These are phyloP conservation scores for Daedaleopsis nitida DNA, from an alignment of 768 basidiomycete species.

Conservation along the genomic window DNA sequence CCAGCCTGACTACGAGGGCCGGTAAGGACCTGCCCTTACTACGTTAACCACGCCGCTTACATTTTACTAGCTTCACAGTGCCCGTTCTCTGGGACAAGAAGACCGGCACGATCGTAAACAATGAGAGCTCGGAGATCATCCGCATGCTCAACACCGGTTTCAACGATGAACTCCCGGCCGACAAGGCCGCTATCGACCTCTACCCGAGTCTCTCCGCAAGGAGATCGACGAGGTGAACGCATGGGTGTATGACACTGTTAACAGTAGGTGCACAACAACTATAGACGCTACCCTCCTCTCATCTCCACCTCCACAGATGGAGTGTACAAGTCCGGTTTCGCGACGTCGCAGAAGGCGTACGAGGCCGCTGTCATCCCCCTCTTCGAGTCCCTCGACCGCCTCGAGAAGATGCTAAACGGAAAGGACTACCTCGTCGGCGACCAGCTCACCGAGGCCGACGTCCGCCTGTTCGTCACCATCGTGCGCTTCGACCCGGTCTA, in stretches of 20 bases:
- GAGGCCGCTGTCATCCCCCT: constrained; percentile 73
- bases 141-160: constrained; percentile 90
- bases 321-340: constrained; percentile 90
- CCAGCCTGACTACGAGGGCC: constrained; percentile 69
- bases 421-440: constrained; percentile 87
- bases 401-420: constrained; percentile 74
- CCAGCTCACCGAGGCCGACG: constrained; percentile 79
- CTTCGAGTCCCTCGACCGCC: constrained; percentile 76
- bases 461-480: constrained; percentile 89
- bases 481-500: constrained; percentile 93
- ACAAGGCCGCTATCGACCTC: constrained; percentile 68
- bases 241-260: constrained; percentile 85
- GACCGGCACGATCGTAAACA: constrained; percentile 85
- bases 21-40: constrained; percentile 41
- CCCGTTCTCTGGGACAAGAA: constrained; percentile 96
- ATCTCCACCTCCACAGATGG: constrained; percentile 50
- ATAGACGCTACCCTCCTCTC: not conserved
- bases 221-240: constrained; percentile 86
- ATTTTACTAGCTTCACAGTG: constrained; percentile 67
- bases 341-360: constrained; percentile 79
- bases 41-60: not conserved
- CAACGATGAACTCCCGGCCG: constrained; percentile 67
- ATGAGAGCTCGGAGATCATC: constrained; percentile 94
- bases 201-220: constrained; percentile 67
- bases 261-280: constrained; percentile 53